Evolutionary conservation across 2,329 filamentous ascomycete genomes (phyloP), one percentile per base, ranked within the genome.

Genomic region (Cyclaneusma minus): DNA sequence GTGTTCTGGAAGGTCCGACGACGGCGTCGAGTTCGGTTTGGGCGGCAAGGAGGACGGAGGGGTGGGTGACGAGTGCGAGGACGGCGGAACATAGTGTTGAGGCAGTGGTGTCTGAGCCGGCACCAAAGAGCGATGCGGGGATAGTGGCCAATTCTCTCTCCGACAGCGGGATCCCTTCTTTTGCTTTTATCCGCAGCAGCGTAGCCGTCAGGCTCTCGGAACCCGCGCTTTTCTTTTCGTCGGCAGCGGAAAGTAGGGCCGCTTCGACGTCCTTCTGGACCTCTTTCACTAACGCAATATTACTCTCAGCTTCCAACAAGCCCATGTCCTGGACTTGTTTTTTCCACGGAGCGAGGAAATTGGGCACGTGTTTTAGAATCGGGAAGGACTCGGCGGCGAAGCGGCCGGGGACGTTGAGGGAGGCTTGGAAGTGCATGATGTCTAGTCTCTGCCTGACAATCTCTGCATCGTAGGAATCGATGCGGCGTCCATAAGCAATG

Each of bases 31-130:
- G 40, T 29, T 61, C 54, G 5, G 40, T 41, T 21, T 56, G 54
- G 4, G 56, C 56, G n/a, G n/a, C n/a, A n/a, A n/a, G n/a, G n/a
- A n/a, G n/a, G n/a, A n/a, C n/a, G n/a, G n/a, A n/a, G n/a, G 59
- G 59, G 33, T 58, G 58, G 32, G 60, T 33, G 44, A 56, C 31
- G 46, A 68, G 31, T 29, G 66, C 40, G 35, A 64, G 30, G 35
- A 68, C 56, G 44, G 54, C 60, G 10, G 51, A 54, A 31, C 56
- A 57, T 12, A 64, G 45, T 0, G 55, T 60, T 9, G 52, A 56
- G 0, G 58, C 54, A 0, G 59, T 63, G 1, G 62, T 65, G 33
- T 65, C 62, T 4, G 50, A 61, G 15, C 61, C 55, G 7, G 58
- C 61, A 15, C 60, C 60, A 30, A 59, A 58, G 5, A 61, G 42